Evolutionary conservation across 169 alveolate species (phyloP).

Genomic region (Plasmodium yoelii): DNA sequence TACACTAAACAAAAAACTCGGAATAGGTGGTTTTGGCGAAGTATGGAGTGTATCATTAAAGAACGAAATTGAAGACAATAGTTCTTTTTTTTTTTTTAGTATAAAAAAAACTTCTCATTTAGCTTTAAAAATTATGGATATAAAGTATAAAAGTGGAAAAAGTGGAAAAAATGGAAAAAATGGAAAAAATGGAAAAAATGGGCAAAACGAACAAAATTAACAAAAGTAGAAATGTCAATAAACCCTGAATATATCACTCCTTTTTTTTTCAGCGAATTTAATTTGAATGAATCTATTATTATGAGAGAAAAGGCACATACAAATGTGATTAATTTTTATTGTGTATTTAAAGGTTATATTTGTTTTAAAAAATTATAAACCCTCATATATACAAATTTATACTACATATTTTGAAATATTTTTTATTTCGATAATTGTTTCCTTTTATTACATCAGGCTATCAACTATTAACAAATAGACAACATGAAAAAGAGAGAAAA

Average conservation of each 20-base stretch:
- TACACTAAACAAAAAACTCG: constrained; percentile 21
- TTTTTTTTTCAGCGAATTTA: constrained; percentile 36
- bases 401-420: too few relatives aligned
- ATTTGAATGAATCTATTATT: constrained; percentile 53
- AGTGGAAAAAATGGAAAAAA: too few relatives aligned
- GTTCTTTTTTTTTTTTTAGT: constrained; percentile 41
- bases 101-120: constrained; percentile 43
- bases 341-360: constrained; percentile 50
- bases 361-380: neutral
- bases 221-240: neutral
- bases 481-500: constrained; percentile 43
- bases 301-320: constrained; percentile 69
- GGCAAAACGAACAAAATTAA: too few relatives aligned
- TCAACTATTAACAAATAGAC: constrained; percentile 43
- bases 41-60: constrained; percentile 59
- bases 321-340: constrained; percentile 24
- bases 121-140: constrained; percentile 60
- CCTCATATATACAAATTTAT: neutral
- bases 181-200: neutral
- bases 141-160: constrained; percentile 53
- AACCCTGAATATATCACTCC: neutral
- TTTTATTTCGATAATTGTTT: too few relatives aligned
- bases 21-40: constrained; percentile 71
- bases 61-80: neutral
- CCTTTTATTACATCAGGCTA: constrained; percentile 12